A percentile compares a stretch with the other conserved stretches of the same genome.
Evolutionary conservation across 2,329 filamentous ascomycete genomes (phyloP).

Genomic region (Alternaria alternata): DNA sequence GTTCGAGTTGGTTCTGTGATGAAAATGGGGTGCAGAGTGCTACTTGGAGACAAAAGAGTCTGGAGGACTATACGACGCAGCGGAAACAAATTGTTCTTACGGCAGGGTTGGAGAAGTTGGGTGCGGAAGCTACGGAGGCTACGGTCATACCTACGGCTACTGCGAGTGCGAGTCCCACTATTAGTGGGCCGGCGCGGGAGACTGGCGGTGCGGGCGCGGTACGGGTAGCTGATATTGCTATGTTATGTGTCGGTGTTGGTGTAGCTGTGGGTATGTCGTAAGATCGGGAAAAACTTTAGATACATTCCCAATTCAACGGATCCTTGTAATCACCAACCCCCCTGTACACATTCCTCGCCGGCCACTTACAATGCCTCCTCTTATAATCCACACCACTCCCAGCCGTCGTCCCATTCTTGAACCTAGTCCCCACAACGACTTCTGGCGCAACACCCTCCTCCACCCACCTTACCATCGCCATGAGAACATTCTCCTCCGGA

Average conservation of each 20-base stretch:
- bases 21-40: background rate
- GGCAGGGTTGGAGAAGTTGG: background rate
- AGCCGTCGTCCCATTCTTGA: no score
- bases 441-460: no score
- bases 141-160: background rate
- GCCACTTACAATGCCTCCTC: no score
- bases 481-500: no score
- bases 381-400: no score
- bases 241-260: background rate
- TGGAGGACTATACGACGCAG: background rate
- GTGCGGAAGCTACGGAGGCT: background rate
- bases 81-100: background rate
- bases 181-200: background rate
- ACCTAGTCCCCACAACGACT: no score
- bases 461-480: no score
- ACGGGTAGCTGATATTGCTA: rapidly evolving
- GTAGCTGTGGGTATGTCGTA: background rate
- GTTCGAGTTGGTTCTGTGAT: background rate
- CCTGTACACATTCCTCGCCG: no score
- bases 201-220: background rate
- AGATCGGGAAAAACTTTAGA: background rate
- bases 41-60: background rate
- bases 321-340: no score
- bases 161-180: background rate
- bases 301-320: no score